phyloP scores from a whole-genome alignment of 305 asterid genomes.

The Stenogyne calaminthoides region DNA sequence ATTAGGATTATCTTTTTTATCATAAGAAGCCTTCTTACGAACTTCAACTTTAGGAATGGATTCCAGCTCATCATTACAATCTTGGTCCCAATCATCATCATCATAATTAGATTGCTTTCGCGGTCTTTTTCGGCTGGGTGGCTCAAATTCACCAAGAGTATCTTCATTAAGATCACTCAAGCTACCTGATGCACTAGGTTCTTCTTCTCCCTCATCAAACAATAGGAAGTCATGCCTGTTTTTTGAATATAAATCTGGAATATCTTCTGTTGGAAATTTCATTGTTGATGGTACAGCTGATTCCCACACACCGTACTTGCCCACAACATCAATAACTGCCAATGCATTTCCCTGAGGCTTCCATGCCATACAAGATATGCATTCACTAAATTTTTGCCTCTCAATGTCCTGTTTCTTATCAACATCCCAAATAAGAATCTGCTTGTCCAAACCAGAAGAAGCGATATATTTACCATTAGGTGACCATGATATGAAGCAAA shows the following conservation, averaged over 20 bases:
- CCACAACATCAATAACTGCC: constrained; percentile 84
- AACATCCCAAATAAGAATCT: constrained; percentile 93
- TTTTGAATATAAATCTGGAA: constrained; percentile 60
- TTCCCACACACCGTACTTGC: constrained; percentile 94
- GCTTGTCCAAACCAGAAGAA: constrained; percentile 85
- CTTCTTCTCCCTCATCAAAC: constrained; percentile 70
- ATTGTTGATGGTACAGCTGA: constrained; percentile 81
- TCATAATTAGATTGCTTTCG: constrained; percentile 51
- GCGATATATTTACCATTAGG: constrained; percentile 98
- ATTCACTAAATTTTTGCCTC: constrained; percentile 80
- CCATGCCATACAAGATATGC: constrained; percentile 88
- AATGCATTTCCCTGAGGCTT: constrained; percentile 93
- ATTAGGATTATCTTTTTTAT: constrained; percentile 45
- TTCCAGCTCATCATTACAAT: constrained; percentile 53
- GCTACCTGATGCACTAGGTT: constrained; percentile 70
- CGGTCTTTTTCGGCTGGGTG: constrained; percentile 67
- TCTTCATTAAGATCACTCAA: constrained; percentile 83
- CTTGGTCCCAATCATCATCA: constrained; percentile 75
- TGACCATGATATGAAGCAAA: constrained; percentile 95
- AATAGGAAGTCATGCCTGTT: constrained; percentile 66
- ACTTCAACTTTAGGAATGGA: constrained; percentile 56
- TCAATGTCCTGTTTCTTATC: constrained; percentile 89
- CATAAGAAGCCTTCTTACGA: constrained; percentile 55
- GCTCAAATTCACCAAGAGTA: constrained; percentile 62
- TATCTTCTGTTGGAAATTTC: constrained; percentile 95